These are phyloP conservation scores for Fusarium staphyleae DNA, from an alignment of 2,329 filamentous ascomycete species.

Conservation along the genomic window DNA sequence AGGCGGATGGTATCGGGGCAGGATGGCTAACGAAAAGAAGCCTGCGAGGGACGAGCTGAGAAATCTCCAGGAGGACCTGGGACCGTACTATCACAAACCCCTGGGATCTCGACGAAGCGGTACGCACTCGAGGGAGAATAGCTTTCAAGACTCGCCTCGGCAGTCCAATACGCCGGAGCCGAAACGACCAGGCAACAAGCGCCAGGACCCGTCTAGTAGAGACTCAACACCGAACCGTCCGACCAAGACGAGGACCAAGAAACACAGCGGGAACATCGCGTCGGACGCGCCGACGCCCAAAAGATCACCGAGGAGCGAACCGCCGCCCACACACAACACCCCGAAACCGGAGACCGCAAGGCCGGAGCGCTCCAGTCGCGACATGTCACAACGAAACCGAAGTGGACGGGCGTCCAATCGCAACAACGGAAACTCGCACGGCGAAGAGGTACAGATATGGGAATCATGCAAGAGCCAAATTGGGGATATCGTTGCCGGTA, in stretches of 20 bases:
- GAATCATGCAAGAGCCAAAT: constrained; percentile 51
- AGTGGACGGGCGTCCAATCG: constrained; percentile 54
- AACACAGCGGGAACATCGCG: constrained; percentile 23
- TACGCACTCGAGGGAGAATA: constrained; percentile 36
- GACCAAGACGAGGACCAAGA: constrained; percentile 33
- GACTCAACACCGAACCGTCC: constrained; percentile 39
- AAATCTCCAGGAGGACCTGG: constrained; percentile 46
- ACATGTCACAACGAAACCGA: constrained; percentile 55
- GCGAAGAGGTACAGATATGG: constrained; percentile 55
- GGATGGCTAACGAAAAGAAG: constrained; percentile 47
- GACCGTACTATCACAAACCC: constrained; percentile 44
- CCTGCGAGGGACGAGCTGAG: constrained; percentile 45
- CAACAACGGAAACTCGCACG: constrained; percentile 52
- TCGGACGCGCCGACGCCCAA: constrained; percentile 37
- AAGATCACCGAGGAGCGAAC: constrained; percentile 36
- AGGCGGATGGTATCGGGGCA: constrained; percentile 42
- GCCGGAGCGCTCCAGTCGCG: constrained; percentile 32
- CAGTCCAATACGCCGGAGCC: constrained; percentile 38
- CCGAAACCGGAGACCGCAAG: constrained; percentile 37
- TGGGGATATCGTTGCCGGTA: constrained; percentile 48
- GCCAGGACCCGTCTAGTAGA: constrained; percentile 39
- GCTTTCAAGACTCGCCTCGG: constrained; percentile 35
- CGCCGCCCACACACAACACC: constrained; percentile 18
- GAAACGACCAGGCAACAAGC: constrained; percentile 35
- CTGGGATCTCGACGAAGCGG: constrained; percentile 36